Evolutionary conservation across 2,329 filamentous ascomycete species (phyloP).

Genomic region (Madurella fahalii): DNA sequence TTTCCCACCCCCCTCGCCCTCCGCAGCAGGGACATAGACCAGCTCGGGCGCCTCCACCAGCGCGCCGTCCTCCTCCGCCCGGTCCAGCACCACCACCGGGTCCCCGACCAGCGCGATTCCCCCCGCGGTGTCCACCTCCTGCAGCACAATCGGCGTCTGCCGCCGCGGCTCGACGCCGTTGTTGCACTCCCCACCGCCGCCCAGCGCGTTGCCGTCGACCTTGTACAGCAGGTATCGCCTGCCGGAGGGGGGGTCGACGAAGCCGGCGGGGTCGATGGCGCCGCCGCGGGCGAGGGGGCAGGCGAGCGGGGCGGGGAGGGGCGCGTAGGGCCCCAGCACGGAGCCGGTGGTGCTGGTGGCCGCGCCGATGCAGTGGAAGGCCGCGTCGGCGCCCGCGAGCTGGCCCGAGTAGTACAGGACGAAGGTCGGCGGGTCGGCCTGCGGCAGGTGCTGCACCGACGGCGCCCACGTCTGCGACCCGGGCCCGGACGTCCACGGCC

Average conservation of each 20-base stretch:
- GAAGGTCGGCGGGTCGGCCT: constrained; percentile 43
- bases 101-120: constrained; percentile 51
- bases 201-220: constrained; percentile 58
- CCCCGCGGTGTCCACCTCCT: constrained; percentile 43
- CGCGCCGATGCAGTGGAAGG: constrained; percentile 54
- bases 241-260: constrained; percentile 49
- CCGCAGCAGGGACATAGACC: constrained; percentile 26
- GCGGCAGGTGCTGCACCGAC: background rate
- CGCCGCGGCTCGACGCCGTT: constrained; percentile 40
- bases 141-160: constrained; percentile 54
- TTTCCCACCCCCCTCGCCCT: constrained; percentile 25
- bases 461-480: too few relatives aligned
- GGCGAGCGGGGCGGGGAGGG: constrained; percentile 44
- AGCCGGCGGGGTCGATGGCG: constrained; percentile 60
- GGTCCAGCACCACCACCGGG: constrained; percentile 44
- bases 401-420: constrained; percentile 49
- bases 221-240: constrained; percentile 61
- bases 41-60: constrained; percentile 60
- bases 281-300: constrained; percentile 53
- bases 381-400: constrained; percentile 18
- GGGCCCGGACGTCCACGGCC: constrained; percentile 39
- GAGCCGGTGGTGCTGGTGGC: constrained; percentile 37
- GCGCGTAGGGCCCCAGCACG: constrained; percentile 50
- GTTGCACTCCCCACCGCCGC: constrained; percentile 40
- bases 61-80: constrained; percentile 43